Evolutionary conservation across 2,329 filamentous ascomycete species (phyloP).

Genomic region (Arthrobotrys entomopaga): DNA sequence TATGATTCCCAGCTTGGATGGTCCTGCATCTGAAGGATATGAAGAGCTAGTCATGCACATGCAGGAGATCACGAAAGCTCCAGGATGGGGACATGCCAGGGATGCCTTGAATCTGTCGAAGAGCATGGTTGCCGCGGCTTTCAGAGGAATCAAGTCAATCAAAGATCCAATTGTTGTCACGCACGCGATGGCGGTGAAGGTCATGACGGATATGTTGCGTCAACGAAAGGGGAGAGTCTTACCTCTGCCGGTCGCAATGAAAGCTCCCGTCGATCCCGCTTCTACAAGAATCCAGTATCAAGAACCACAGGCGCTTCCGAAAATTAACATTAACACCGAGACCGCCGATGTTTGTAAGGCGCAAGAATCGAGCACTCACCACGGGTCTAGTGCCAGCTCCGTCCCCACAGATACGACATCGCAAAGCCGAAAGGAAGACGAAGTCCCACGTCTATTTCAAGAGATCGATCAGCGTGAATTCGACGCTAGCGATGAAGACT

Average conservation of each 20-base stretch:
- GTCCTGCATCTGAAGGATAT: constrained; percentile 59
- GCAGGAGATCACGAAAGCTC: constrained; percentile 32
- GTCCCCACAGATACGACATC: background rate
- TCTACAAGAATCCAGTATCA: constrained; percentile 18
- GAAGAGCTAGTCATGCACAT: constrained; percentile 52
- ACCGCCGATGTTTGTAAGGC: constrained; percentile 1
- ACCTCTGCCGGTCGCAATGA: background rate
- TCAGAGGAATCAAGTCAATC: constrained; percentile 63
- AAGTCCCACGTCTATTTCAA: constrained; percentile 5
- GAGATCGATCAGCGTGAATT: constrained; percentile 64
- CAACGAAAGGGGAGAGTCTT: constrained; percentile 18
- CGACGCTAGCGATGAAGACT: constrained; percentile 70
- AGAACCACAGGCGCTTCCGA: constrained; percentile 4
- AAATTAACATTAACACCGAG: constrained; percentile 29
- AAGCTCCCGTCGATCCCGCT: background rate
- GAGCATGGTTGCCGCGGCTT: constrained; percentile 56
- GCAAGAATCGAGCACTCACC: constrained; percentile 15
- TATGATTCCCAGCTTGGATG: constrained; percentile 53
- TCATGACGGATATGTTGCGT: constrained; percentile 60
- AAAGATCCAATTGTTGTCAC: constrained; percentile 68
- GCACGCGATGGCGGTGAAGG: constrained; percentile 72
- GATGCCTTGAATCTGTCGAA: constrained; percentile 44
- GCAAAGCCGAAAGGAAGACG: background rate
- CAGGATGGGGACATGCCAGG: constrained; percentile 41
- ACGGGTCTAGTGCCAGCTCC: constrained; percentile 9